These are phyloP conservation scores for Marasmius tenuissimus DNA, from an alignment of 1,284 basidiomycete species.

Conservation along the genomic window DNA sequence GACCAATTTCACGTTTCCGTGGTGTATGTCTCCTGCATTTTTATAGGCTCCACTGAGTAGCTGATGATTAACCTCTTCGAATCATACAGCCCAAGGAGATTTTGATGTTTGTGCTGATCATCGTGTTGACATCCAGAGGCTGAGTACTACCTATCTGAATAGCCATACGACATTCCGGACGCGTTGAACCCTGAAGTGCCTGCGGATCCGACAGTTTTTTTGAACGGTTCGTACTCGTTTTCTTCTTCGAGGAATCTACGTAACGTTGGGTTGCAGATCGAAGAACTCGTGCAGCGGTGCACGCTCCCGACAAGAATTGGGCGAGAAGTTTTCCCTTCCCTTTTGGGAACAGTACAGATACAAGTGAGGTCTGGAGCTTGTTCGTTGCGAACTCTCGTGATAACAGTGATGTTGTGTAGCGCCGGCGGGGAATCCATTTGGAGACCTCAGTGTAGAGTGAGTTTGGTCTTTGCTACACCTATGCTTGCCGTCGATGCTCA, in stretches of 20 bases:
- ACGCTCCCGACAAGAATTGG: conserved; percentile 15
- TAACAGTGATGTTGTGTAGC: neutral
- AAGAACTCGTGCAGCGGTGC: conserved; percentile 14
- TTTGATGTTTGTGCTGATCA: conserved; percentile 1
- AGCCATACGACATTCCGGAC: conserved; percentile 58
- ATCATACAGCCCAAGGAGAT: neutral
- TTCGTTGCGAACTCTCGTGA: no score
- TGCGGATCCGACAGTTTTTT: conserved; percentile 50
- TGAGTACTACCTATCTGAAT: neutral
- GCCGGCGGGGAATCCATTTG: neutral
- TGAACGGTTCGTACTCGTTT: conserved; percentile 47
- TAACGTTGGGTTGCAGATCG: conserved; percentile 8
- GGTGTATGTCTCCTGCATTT: conserved; percentile 46
- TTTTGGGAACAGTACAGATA: conserved; percentile 1
- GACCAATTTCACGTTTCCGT: conserved; percentile 61
- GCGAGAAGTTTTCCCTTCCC: neutral
- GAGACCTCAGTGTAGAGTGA: conserved; percentile 18
- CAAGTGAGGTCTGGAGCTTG: neutral
- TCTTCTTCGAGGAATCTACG: neutral
- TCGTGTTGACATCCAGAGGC: neutral
- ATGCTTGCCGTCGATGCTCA: neutral
- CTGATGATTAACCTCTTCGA: neutral
- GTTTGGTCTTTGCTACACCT: neutral
- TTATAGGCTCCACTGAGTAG: neutral
- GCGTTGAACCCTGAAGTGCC: conserved; percentile 46